Conservation (phyloP, 805 yeast species). For the Candida hungchunana region DNA sequence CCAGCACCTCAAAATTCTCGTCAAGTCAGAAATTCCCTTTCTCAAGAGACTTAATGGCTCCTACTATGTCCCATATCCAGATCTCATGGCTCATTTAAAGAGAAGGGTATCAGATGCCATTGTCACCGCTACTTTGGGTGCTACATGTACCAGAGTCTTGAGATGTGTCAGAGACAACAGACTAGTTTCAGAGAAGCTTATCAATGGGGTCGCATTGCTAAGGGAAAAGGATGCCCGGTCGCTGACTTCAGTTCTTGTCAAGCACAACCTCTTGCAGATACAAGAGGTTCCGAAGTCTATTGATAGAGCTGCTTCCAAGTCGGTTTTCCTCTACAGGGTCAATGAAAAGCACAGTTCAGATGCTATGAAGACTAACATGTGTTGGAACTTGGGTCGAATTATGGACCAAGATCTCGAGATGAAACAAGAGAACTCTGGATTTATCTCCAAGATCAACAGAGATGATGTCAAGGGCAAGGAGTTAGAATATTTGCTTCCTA, state of each 20-base stretch:
- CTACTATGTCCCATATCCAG: slow-evolving; percentile 60
- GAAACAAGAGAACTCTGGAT: slow-evolving; percentile 56
- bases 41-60: slow-evolving; percentile 51
- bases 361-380: slow-evolving; percentile 42
- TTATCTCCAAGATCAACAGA: slow-evolving; percentile 77
- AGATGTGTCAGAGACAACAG: slow-evolving; percentile 69
- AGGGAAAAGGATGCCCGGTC: slow-evolving; percentile 75
- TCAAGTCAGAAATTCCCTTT: slow-evolving; percentile 55
- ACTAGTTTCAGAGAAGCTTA: slow-evolving; percentile 79
- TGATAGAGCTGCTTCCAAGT: slow-evolving; percentile 87
- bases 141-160: slow-evolving; percentile 64
- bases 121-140: slow-evolving; percentile 58
- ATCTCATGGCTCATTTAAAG: slow-evolving; percentile 43
- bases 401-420: slow-evolving; percentile 49
- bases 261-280: slow-evolving; percentile 70
- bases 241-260: slow-evolving; percentile 60
- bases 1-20: slow-evolving; percentile 66
- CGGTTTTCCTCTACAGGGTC: slow-evolving; percentile 77
- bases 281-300: slow-evolving; percentile 92
- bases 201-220: slow-evolving; percentile 70
- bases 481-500: slow-evolving; percentile 63
- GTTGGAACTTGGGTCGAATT: slow-evolving; percentile 43
- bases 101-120: slow-evolving; percentile 51
- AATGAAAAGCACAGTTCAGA: slow-evolving; percentile 49
- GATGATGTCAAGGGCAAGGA: slow-evolving; percentile 88